A percentile compares a stretch with the other conserved stretches of the same genome.
Conservation (phyloP, 768 basidiomycete species). For the Naganishia friedmannii region DNA sequence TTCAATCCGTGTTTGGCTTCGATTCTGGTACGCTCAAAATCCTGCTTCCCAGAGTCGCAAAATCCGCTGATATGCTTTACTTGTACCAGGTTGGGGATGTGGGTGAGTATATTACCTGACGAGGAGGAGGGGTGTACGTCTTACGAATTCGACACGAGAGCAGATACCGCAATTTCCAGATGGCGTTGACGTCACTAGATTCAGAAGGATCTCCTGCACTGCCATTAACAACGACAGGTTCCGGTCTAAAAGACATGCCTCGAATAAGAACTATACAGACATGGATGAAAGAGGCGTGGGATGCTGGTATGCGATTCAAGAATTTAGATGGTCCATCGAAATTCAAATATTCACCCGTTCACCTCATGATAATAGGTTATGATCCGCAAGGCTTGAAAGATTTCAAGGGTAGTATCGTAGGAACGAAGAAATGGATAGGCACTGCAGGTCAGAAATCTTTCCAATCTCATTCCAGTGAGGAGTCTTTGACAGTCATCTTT, state of each 20-base stretch:
- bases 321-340: background rate
- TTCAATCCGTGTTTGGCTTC: slow-evolving; percentile 41
- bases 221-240: background rate
- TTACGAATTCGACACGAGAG: background rate
- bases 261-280: slow-evolving; percentile 70
- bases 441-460: slow-evolving; percentile 62
- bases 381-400: slow-evolving; percentile 68
- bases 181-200: slow-evolving; percentile 41
- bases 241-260: slow-evolving; percentile 51
- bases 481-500: background rate
- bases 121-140: no score
- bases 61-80: background rate
- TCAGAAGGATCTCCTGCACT: background rate
- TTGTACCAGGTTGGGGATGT: slow-evolving; percentile 43
- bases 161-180: slow-evolving; percentile 54
- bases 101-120: slow-evolving; percentile 28
- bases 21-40: slow-evolving; percentile 39
- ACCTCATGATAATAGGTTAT: slow-evolving; percentile 68
- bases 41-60: no score
- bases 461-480: background rate
- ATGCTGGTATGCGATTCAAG: slow-evolving; percentile 56
- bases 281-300: slow-evolving; percentile 82
- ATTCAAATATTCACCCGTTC: no score
- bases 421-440: slow-evolving; percentile 73
- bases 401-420: slow-evolving; percentile 59